These are phyloP conservation scores for Cladosporium sp. DNA, from an alignment of 2,329 filamentous ascomycete genomes.

Conservation along the genomic window DNA sequence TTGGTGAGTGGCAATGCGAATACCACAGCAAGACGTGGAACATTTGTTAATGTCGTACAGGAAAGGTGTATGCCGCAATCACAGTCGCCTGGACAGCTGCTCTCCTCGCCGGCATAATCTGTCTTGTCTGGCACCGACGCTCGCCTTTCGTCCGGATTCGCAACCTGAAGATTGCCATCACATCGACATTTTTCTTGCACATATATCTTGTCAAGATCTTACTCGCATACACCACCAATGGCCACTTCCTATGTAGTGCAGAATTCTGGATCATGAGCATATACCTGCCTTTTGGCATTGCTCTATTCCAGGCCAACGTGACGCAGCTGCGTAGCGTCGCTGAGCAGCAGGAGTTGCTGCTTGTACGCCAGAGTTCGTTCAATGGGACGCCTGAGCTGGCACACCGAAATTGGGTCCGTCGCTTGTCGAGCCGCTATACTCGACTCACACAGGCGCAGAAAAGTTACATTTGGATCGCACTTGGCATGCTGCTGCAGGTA, in stretches of 20 bases:
- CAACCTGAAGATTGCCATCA: conserved; percentile 28
- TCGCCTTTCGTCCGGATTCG: conserved; percentile 29
- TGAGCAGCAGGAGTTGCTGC: conserved; percentile 25
- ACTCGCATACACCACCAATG: conserved; percentile 42
- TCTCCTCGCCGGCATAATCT: conserved; percentile 25
- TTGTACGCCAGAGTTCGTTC: conserved; percentile 21
- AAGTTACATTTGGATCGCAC: conserved; percentile 52
- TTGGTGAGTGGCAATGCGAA: conserved; percentile 8
- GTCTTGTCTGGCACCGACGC: conserved; percentile 26
- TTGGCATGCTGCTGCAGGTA: conserved; percentile 61
- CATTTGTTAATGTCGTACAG: not conserved
- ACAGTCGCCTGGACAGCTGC: conserved; percentile 27
- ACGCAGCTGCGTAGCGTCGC: conserved; percentile 53
- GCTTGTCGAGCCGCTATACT: conserved; percentile 44
- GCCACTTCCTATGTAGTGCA: conserved; percentile 49
- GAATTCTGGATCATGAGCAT: conserved; percentile 70
- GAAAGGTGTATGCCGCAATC: conserved; percentile 27
- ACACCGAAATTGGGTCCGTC: conserved; percentile 55
- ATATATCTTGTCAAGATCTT: conserved; percentile 46
- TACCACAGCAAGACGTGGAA: not conserved
- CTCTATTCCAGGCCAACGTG: conserved; percentile 65
- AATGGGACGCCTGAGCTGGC: conserved; percentile 10
- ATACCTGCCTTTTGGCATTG: conserved; percentile 65
- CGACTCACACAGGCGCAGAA: conserved; percentile 43
- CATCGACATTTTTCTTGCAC: conserved; percentile 35